phyloP scores from a whole-genome alignment of 495 filamentous ascomycete species.

The Rostrohypoxylon terebratum region DNA sequence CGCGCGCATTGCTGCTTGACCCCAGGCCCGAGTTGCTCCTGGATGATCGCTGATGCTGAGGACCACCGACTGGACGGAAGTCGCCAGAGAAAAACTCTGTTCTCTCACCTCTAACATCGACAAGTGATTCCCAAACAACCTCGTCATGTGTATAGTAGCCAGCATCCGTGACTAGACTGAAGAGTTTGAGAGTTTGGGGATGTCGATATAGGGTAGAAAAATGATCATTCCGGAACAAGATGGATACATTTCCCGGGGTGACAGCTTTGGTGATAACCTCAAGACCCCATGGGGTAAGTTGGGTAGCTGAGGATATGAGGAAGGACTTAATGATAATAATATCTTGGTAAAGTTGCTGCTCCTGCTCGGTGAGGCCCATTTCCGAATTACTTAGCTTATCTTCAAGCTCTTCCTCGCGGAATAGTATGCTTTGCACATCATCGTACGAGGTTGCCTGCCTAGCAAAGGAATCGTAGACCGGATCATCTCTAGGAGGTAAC shows the following conservation, averaged over 20 bases:
- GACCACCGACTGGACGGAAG: slow-evolving; percentile 82
- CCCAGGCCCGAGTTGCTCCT: slow-evolving; percentile 14
- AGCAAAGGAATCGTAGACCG: slow-evolving; percentile 72
- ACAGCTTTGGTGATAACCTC: slow-evolving; percentile 73
- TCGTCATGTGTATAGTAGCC: slow-evolving; percentile 90
- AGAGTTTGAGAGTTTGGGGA: slow-evolving; percentile 74
- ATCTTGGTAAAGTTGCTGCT: slow-evolving; percentile 79
- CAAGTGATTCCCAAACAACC: slow-evolving; percentile 94
- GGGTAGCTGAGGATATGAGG: slow-evolving; percentile 80
- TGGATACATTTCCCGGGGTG: slow-evolving; percentile 79
- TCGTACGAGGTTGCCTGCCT: slow-evolving; percentile 85
- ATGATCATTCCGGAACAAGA: slow-evolving; percentile 96
- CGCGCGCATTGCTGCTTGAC: slow-evolving; percentile 38
- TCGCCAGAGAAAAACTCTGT: slow-evolving; percentile 90
- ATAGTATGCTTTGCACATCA: slow-evolving; percentile 87
- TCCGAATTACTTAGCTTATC: slow-evolving; percentile 70
- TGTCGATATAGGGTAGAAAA: slow-evolving; percentile 92
- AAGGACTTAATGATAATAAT: slow-evolving; percentile 85
- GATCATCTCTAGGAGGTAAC: slow-evolving; percentile 75
- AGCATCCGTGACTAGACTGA: slow-evolving; percentile 89
- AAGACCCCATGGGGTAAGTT: slow-evolving; percentile 85
- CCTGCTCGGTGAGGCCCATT: slow-evolving; percentile 69
- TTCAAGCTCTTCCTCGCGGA: slow-evolving; percentile 88
- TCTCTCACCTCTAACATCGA: slow-evolving; percentile 85
- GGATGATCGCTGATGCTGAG: slow-evolving; percentile 47